Evolutionary conservation across 1,139 yeast genomes (phyloP).

Genomic region (Hemisphaericaspora subhashii): DNA sequence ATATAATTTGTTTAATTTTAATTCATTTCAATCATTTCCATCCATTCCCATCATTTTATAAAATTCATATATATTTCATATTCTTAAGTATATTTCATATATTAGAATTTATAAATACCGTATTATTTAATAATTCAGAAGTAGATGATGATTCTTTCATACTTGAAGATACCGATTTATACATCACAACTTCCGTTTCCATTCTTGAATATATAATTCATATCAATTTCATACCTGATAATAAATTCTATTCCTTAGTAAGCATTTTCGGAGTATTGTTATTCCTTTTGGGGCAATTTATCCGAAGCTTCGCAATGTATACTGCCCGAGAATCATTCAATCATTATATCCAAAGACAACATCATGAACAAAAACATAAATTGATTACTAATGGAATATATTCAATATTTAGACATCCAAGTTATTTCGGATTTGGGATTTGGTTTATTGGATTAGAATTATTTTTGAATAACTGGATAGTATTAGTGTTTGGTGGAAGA

Average conservation of each 20-base stretch:
- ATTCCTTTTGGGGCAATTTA: conserved; percentile 57
- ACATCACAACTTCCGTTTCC: conserved; percentile 54
- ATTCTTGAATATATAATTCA: conserved; percentile 23
- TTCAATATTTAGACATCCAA: conserved; percentile 36
- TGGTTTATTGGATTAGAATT: conserved; percentile 37
- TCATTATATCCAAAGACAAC: conserved; percentile 25
- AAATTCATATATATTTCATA: conserved; percentile 44
- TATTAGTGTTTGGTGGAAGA: conserved; percentile 18
- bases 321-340: conserved; percentile 40
- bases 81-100: conserved; percentile 68
- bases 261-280: conserved; percentile 45
- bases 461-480: conserved; percentile 25
- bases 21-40: conserved; percentile 1
- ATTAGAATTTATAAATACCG: conserved; percentile 78
- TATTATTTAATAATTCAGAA: conserved; percentile 63
- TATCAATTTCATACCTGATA: neutral
- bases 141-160: conserved; percentile 77
- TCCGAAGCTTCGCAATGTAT: conserved; percentile 33
- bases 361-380: conserved; percentile 9
- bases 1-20: conserved; percentile 8
- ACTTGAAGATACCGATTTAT: conserved; percentile 68
- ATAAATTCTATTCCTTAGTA: neutral
- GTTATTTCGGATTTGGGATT: conserved; percentile 43
- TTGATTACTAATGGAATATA: conserved; percentile 37
- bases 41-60: conserved; percentile 1